Evolutionary conservation across 2,329 filamentous ascomycete genomes (phyloP).

Genomic region (Cytospora schulzeri): DNA sequence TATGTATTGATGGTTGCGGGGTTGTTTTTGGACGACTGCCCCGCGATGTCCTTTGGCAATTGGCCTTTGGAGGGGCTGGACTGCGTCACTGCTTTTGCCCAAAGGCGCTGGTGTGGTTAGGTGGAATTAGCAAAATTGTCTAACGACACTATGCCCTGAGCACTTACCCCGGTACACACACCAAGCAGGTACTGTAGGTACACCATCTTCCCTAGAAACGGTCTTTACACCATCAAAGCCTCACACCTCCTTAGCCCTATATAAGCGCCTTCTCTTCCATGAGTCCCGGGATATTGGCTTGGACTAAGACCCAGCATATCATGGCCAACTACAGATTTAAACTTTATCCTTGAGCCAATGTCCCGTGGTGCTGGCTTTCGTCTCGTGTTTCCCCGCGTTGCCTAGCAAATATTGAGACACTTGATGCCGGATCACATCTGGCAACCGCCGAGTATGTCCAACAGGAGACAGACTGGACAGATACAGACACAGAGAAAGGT

Average conservation of each 20-base stretch:
- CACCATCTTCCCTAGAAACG: background rate
- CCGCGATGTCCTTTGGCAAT: background rate
- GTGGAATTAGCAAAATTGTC: background rate
- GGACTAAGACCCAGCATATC: background rate
- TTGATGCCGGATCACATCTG: conserved; percentile 1
- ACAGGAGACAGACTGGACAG: background rate
- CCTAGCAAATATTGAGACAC: conserved; percentile 6
- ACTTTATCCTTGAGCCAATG: background rate
- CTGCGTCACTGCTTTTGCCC: background rate
- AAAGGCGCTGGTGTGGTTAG: background rate
- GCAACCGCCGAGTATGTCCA: conserved; percentile 19
- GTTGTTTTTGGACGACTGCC: background rate
- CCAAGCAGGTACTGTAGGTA: background rate
- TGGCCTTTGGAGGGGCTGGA: background rate
- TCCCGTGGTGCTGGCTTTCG: background rate
- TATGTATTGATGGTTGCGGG: background rate
- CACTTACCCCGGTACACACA: background rate
- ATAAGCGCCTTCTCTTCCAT: background rate
- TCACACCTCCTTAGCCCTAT: background rate
- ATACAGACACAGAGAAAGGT: conserved; percentile 3
- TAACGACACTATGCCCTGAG: background rate
- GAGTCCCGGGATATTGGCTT: background rate
- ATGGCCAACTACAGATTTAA: background rate
- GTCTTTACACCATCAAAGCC: background rate
- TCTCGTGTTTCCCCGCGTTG: background rate